phyloP scores from a whole-genome alignment of 2,329 filamentous ascomycete genomes.

The Diaporthe capsici region DNA sequence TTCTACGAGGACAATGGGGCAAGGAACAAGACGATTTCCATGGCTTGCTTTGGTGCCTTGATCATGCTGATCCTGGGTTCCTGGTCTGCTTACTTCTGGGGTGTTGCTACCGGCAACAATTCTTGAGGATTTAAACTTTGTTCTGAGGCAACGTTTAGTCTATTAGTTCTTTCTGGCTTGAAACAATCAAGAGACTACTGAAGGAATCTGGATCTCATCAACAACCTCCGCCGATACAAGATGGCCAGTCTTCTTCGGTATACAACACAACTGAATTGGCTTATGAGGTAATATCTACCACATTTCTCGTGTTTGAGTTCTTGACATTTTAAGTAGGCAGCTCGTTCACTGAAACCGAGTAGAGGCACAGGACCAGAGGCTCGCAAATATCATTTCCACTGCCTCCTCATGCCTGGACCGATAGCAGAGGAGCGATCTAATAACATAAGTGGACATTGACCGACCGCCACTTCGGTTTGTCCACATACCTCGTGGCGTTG shows the following conservation, averaged over 20 bases:
- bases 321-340: too few species aligned
- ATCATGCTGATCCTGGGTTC: constrained; percentile 61
- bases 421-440: neutral
- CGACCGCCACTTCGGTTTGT: constrained; percentile 46
- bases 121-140: neutral
- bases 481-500: constrained; percentile 45
- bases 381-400: neutral
- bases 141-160: too few species aligned
- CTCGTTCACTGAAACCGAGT: too few species aligned
- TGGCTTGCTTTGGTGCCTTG: constrained; percentile 58
- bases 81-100: constrained; percentile 73
- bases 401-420: neutral
- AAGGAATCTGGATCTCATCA: too few species aligned
- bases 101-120: constrained; percentile 67
- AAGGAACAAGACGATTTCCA: constrained; percentile 58
- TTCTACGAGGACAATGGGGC: constrained; percentile 48
- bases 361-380: neutral
- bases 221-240: too few species aligned
- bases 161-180: too few species aligned
- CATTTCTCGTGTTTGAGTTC: too few species aligned
- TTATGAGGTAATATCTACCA: too few species aligned
- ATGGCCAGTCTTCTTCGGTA: too few species aligned
- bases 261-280: too few species aligned
- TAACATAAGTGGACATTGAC: constrained; percentile 45
- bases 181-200: too few species aligned